A percentile compares a stretch with the other conserved stretches of the same genome.
phyloP scores from a whole-genome alignment of 2,329 filamentous ascomycete genomes.

The Lasiodiplodia sp. region DNA sequence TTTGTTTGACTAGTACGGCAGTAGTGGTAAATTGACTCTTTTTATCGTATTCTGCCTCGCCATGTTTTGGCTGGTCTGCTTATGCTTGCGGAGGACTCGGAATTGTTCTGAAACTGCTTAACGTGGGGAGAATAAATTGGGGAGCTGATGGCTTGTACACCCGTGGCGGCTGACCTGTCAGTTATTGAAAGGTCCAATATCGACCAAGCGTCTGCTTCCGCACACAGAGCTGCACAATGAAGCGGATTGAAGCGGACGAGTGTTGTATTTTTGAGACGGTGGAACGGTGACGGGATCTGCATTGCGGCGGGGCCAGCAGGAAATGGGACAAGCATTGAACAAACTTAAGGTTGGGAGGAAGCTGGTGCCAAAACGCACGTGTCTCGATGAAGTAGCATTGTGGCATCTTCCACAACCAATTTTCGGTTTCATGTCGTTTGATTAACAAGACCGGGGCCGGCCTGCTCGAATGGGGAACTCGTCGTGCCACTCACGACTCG shows the following conservation, averaged over 20 bases:
- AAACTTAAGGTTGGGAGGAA: not conserved
- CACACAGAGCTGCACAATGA: not conserved
- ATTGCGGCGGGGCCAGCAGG: not conserved
- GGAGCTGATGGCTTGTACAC: not conserved
- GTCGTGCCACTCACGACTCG: not conserved
- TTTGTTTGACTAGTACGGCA: not conserved
- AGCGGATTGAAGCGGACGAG: not conserved
- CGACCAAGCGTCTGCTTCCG: not conserved
- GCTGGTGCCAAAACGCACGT: not conserved
- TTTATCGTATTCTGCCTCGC: not conserved
- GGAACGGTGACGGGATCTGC: not conserved
- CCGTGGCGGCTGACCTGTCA: not conserved
- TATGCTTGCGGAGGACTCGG: not conserved
- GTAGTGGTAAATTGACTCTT: not conserved
- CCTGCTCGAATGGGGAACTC: slow-evolving; percentile 9
- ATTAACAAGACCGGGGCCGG: not conserved
- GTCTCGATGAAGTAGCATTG: slow-evolving; percentile 12
- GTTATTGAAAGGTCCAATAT: not conserved
- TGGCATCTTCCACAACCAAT: not conserved
- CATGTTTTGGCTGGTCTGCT: not conserved
- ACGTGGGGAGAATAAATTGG: not conserved
- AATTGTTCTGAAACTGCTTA: not conserved
- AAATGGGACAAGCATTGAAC: not conserved
- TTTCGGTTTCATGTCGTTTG: slow-evolving; percentile 5
- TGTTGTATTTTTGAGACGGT: not conserved